Percentiles rank a stretch among this genome's conserved stretches.
Conservation (phyloP, 169 alveolate genomes). For the Eimeria nieschulzi region DNA sequence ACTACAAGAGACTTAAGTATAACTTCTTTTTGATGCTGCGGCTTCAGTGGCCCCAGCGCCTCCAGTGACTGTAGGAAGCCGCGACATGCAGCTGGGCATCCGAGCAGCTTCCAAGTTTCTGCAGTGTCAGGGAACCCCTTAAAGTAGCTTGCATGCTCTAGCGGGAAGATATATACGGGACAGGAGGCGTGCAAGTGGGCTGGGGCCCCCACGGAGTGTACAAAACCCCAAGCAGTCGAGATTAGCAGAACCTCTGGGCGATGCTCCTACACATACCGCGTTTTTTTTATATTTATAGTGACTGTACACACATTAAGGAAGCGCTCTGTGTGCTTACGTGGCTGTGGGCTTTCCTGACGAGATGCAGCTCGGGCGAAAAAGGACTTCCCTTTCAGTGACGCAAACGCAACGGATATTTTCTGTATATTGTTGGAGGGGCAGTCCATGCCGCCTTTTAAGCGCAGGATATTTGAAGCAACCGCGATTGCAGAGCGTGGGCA, state of each 20-base stretch:
- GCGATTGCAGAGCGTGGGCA: no score
- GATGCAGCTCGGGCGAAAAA: background rate
- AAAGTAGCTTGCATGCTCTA: no score
- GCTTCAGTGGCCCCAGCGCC: background rate
- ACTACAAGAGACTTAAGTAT: no score
- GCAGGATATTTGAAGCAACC: no score
- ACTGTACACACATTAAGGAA: background rate
- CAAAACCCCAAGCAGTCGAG: background rate
- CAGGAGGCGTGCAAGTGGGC: background rate
- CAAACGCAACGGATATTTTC: no score
- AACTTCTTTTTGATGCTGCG: background rate
- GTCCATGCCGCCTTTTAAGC: no score
- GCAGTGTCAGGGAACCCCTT: background rate
- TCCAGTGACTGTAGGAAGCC: background rate
- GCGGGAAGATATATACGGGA: background rate
- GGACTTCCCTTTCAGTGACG: no score
- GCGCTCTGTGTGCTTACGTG: background rate
- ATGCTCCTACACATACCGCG: background rate
- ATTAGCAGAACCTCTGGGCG: background rate
- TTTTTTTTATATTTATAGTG: background rate
- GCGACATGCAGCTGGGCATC: background rate
- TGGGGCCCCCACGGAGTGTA: slow-evolving; percentile 1
- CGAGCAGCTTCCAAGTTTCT: background rate
- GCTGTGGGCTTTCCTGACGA: background rate
- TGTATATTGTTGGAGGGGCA: no score